phyloP scores from a whole-genome alignment of 192 early-diverging fungal species.

The Backusella australiensis region DNA sequence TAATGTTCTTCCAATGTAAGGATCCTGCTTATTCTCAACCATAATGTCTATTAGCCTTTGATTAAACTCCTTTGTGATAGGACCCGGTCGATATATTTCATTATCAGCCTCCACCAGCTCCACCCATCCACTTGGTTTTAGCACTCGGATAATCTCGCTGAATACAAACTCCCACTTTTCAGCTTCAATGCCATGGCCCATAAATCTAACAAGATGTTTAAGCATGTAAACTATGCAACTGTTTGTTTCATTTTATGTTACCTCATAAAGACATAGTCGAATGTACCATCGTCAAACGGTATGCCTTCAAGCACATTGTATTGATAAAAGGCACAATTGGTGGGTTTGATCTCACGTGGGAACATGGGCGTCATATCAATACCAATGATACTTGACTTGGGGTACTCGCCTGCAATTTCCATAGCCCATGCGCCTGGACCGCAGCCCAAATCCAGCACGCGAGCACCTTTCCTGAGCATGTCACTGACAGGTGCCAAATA shows the following conservation, averaged over 20 bases:
- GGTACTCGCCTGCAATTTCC: constrained; percentile 44
- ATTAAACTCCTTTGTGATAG: constrained; percentile 21
- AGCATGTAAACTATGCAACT: no score
- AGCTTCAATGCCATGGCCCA: constrained; percentile 32
- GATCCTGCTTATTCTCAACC: constrained; percentile 19
- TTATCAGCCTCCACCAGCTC: constrained; percentile 42
- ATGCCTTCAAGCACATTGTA: constrained; percentile 23
- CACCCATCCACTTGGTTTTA: constrained; percentile 52
- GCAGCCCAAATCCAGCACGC: constrained; percentile 40
- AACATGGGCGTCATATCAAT: constrained; percentile 33
- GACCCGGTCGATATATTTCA: constrained; percentile 31
- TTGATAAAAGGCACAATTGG: constrained; percentile 37
- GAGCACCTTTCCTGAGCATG: constrained; percentile 28
- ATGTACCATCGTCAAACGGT: constrained; percentile 44
- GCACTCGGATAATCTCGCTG: constrained; percentile 41
- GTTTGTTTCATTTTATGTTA: not conserved
- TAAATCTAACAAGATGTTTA: constrained; percentile 12
- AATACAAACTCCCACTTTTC: constrained; percentile 41
- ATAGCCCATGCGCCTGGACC: constrained; percentile 40
- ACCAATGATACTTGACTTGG: constrained; percentile 33
- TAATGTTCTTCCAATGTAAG: constrained; percentile 18
- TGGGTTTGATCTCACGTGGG: constrained; percentile 31
- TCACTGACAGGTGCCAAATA: constrained; percentile 41
- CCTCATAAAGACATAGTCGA: constrained; percentile 52
- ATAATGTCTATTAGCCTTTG: constrained; percentile 16